Base-by-base conservation (phyloP, 2,329 filamentous ascomycete species). In the Colletotrichum sp. region DNA sequence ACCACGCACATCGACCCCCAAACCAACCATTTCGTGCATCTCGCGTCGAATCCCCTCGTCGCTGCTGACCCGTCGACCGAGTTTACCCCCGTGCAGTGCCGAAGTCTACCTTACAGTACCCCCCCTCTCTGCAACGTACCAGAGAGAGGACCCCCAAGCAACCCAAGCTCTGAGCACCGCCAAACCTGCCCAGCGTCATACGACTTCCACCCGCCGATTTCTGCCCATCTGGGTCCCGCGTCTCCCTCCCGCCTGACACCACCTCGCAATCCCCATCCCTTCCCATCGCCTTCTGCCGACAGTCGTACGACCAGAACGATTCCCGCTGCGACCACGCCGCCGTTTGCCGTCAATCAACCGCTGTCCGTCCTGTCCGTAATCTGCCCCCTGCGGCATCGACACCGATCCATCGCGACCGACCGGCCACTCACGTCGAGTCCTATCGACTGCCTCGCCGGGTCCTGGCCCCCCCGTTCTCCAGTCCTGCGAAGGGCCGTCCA, bases 141-240 rank as follows among this genome's bases (percentile, higher is more conserved):
- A 30, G 28, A 30, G 30, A 34, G 57, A n/a, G 34, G 48, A 39
- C 62, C 62, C 30, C 62, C 30, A 44, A 44, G 32, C 63, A 52
- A 66, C 34, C 44, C 48, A 67, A 68, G n/a, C 63, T 48, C 52
- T 68, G 52, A 66, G 48, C 69, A 72, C 64, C 70, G 52, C 70
- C 44, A 26, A 52, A 75, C 24, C 70, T 55, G 55, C 36, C 72
- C 73, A 75, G 63, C 73, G 70, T 75, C 73, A 75, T 75, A 75
- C 73, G 73, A 75, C 71, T 67, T 62, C 62, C 52, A 62, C 22
- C 34, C 24, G 66, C 34, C 59, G 26, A 63, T 22, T 59, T 68
- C 68, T 60, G 60, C 44, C 48, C 68, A 36, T 59, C 69, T 75
- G 72, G 72, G 72, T 68, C 72, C 62, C 28, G 52, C 28, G 72